Evolutionary conservation across 2,329 filamentous ascomycete genomes (phyloP), one percentile per base, ranked within the genome.

Genomic region (Phyllosticta paracitricarpa): DNA sequence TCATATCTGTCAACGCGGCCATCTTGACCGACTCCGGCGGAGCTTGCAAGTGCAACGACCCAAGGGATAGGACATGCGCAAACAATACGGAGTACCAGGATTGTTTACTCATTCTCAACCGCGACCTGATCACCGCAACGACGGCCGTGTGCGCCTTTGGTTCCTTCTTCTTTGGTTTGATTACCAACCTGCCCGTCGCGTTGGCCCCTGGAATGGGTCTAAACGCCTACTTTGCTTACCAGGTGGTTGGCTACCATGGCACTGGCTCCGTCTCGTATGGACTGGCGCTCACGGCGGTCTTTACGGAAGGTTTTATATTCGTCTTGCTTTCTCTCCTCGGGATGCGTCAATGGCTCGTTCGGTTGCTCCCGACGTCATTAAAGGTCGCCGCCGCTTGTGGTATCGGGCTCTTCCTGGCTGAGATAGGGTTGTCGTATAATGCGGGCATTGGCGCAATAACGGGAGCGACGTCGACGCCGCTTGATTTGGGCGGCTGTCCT

Each of bases 151-250:
- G 89, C 14, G 88, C 89, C 28, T 77, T 96, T 40, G 83, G 87
- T 2, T 88, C 86, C 12, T 90, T 94, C 73, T 83, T 82, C 70
- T 91, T 96, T 83, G 91, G 91, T 14, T 75, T 93, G 2, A 81
- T 92, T 63, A 87, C 90, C 61, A 96, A 96, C 66, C 79, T 93
- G 76, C 78, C 77, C 28, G 73, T 75, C 35, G 72, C 69, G 35
- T 68, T 74, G 48, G 73, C 68, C 66, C 35, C 51, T 48, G 73
- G 73, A 28, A 75, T 75, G 73, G 74, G 74, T 7, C 73, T 95
- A 61, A 96, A 96, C 69, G 90, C 90, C 9, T 95, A 95, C 72
- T 95, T 95, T 70, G 84, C 90, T 17, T 95, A 89, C 69, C 87
- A 85, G 19, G 86, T 91, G 51, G 90, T 95, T 61, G 91, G 91